Evolutionary conservation across 352 stramenopile species (phyloP), one percentile per base, ranked within the genome.

Genomic region (Achlya hypogyna): DNA sequence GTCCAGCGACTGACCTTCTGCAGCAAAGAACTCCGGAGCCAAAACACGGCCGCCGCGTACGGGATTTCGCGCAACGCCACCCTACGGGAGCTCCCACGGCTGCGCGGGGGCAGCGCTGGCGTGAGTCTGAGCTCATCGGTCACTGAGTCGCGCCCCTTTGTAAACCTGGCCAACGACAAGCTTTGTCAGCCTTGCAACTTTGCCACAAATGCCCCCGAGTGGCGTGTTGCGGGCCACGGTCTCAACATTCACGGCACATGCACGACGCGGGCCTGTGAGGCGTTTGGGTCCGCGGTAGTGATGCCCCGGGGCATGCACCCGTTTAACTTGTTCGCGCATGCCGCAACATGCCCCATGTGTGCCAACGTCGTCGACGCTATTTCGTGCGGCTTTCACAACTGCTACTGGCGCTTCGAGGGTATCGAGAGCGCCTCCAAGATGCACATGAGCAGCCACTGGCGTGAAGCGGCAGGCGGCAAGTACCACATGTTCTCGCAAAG

Each of bases 231-330:
- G 4, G 8, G 34, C n/a, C 16, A 12, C 2, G 63, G 63, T 8
- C 43, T 70, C 18, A 70, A 65, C 43, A n/a, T 70, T 65, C 34
- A 70, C 43, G 63, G 63, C 10, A 5, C 12, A 5, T 70, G 63
- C 56, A 23, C 9, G 29, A 51, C 18, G 20, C 23, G 2, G 22
- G 23, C 9, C 8, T 70, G 63, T 22, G 35, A 20, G 20, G 53
- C 63, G 20, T 52, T 27, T 22, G 63, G 22, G 8, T 5, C 23
- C 18, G 18, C 34, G 9, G 63, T 70, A 10, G 65, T 70, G 31
- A 12, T 28, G 27, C 43, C 60, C 23, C 23, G 20, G 23, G 22
- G 51, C 4, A 58, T 49, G 45, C 22, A 22, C 5, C 60, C 60
- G 10, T 67, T 67, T 23, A 67, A 60, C 32, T 32, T 67, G 31